These are phyloP conservation scores for Globisporangium sylvaticum DNA, from an alignment of 352 stramenopile species.

Conservation along the genomic window DNA sequence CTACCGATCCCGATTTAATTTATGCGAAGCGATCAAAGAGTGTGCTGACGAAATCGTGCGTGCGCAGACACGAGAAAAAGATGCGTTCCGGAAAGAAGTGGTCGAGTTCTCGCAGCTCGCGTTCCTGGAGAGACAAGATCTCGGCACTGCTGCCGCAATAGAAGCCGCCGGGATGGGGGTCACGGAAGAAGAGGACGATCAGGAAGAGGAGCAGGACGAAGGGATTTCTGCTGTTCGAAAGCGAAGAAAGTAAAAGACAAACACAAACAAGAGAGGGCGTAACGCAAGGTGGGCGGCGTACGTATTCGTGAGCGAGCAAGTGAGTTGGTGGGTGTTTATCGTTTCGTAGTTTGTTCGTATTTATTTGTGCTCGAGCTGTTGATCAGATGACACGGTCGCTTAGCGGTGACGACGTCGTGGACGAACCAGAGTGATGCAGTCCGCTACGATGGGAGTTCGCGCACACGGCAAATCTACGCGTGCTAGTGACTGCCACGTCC, in stretches of 20 bases:
- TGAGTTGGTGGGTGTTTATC: neutral
- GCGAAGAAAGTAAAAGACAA: conserved; percentile 13
- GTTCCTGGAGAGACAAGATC: conserved; percentile 10
- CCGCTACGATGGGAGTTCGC: too few species aligned
- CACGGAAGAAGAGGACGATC: conserved; percentile 13
- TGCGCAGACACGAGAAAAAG: conserved; percentile 49
- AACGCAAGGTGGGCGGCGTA: neutral
- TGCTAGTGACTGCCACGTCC: too few species aligned
- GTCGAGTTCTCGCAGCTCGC: conserved; percentile 39
- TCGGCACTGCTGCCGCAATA: conserved; percentile 3
- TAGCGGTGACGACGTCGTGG: neutral
- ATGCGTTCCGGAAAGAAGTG: conserved; percentile 62
- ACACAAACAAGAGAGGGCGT: neutral
- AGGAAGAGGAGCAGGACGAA: neutral
- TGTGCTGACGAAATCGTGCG: conserved; percentile 47
- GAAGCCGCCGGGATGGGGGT: neutral
- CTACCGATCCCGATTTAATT: conserved; percentile 70
- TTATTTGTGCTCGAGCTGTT: neutral
- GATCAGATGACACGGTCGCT: neutral
- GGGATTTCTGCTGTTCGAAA: conserved; percentile 2
- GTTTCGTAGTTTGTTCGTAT: neutral
- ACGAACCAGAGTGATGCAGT: neutral
- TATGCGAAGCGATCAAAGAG: conserved; percentile 47
- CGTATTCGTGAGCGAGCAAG: neutral
- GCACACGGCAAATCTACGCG: too few species aligned